A percentile compares a stretch with the other conserved stretches of the same genome.
These are phyloP conservation scores for Ophiocordyceps robertsii DNA, from an alignment of 2,329 filamentous ascomycete genomes.

Conservation along the genomic window DNA sequence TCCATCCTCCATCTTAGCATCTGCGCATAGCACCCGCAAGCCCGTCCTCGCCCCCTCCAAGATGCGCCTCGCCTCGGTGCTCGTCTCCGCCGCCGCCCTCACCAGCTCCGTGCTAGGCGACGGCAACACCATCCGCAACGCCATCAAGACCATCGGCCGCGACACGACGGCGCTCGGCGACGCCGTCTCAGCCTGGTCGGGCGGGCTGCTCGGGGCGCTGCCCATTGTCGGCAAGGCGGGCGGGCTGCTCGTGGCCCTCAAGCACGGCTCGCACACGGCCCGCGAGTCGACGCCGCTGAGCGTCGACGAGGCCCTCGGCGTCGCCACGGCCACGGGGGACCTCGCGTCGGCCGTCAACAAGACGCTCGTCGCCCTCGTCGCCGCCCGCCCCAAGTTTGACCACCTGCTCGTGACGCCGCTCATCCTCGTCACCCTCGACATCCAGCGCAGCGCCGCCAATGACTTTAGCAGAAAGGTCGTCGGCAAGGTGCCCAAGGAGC, in stretches of 20 bases:
- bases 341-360: slow-evolving; percentile 23
- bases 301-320: slow-evolving; percentile 21
- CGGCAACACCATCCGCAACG: slow-evolving; percentile 16
- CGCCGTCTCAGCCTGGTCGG: slow-evolving; percentile 22
- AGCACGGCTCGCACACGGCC: slow-evolving; percentile 23
- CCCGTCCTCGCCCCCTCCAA: neutral
- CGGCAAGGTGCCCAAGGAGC: slow-evolving; percentile 22
- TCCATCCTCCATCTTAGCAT: too few species aligned
- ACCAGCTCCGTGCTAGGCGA: slow-evolving; percentile 15
- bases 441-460: slow-evolving; percentile 24
- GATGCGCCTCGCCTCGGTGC: slow-evolving; percentile 11
- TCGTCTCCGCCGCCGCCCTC: slow-evolving; percentile 10
- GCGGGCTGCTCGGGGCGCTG: slow-evolving; percentile 21
- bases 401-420: slow-evolving; percentile 25
- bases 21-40: too few species aligned
- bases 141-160: slow-evolving; percentile 20
- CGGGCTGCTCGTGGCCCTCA: slow-evolving; percentile 24
- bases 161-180: slow-evolving; percentile 19
- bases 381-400: slow-evolving; percentile 29
- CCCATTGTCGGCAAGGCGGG: slow-evolving; percentile 26
- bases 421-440: slow-evolving; percentile 26
- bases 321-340: slow-evolving; percentile 21
- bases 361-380: slow-evolving; percentile 24
- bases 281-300: slow-evolving; percentile 22
- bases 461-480: slow-evolving; percentile 23